Evolutionary conservation across 129 eudicot species (phyloP), one percentile per base, ranked within the genome.

Genomic region (Artemisia argyi): DNA sequence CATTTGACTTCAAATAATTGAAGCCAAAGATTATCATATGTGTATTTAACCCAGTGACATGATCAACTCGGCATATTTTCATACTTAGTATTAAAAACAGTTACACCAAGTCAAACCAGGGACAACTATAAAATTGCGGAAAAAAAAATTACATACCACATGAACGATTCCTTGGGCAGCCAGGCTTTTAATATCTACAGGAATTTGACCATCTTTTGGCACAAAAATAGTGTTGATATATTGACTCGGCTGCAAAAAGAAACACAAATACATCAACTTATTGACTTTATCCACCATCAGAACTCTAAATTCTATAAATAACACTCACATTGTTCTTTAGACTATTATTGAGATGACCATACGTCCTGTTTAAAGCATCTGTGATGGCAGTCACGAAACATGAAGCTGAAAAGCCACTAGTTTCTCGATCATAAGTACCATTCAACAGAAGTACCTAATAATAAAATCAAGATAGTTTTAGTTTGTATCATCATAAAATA

Each of bases 401-500:
- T 44, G 98, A 84, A 15, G 96, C 92, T 26, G 83, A 72, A 57
- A 94, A 90, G 70, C 93, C 96, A 78, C 81, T 80, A 56, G 98
- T 94, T 86, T 94, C 98, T 63, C 98, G 84, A 73, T 94, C 98
- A 73, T 65, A 80, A 44, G 87, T 84, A 68, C 98, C 96, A 76
- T 94, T 94, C 79, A 94, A 77, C 78, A 94, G 60, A 82, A 94
- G 98, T 61, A 94, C 95, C 98, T 93, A 78, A 24, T 46, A 82
- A 49, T 55, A 11, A 11, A 73, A 46, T 69, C 6, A 66, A 15
- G 9, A 28, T 18, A 46, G 66, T 30, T 7, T 10, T 39, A 50
- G 15, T 32, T 14, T 12, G 7, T 2, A 6, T 28, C 66, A 30
- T 30, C 47, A 61, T 4, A 61, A 60, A 60, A 15, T 50, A 16